These are phyloP conservation scores for Pseudocercospora eumusae DNA, from an alignment of 2,329 filamentous ascomycete genomes.

Conservation along the genomic window DNA sequence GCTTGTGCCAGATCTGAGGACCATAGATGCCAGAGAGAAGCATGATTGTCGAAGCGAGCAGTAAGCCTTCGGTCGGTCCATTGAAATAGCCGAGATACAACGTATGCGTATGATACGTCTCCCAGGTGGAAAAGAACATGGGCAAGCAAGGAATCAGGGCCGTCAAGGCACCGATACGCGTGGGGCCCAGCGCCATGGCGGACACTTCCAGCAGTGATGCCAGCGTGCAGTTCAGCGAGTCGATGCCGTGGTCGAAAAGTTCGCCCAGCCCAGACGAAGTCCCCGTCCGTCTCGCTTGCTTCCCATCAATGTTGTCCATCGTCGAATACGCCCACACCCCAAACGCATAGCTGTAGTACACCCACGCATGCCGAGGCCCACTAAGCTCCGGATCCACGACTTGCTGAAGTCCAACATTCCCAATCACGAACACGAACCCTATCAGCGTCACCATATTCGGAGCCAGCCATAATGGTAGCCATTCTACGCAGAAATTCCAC, in stretches of 20 bases:
- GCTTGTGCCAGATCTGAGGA: slow-evolving; percentile 80
- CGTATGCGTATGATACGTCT: slow-evolving; percentile 98
- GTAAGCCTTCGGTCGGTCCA: slow-evolving; percentile 90
- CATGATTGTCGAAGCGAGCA: slow-evolving; percentile 87
- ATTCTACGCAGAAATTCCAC: slow-evolving; percentile 96
- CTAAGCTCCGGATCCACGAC: slow-evolving; percentile 86
- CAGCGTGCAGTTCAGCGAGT: slow-evolving; percentile 95
- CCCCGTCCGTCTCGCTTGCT: slow-evolving; percentile 91
- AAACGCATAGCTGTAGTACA: slow-evolving; percentile 94
- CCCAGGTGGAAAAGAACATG: slow-evolving; percentile 99
- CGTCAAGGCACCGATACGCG: slow-evolving; percentile 83
- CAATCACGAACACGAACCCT: slow-evolving; percentile 91
- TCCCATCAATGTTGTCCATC: slow-evolving; percentile 98
- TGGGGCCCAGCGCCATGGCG: slow-evolving; percentile 86
- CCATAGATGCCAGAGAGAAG: slow-evolving; percentile 83
- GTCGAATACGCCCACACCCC: slow-evolving; percentile 97
- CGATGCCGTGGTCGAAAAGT: slow-evolving; percentile 97
- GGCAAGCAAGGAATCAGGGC: slow-evolving; percentile 86
- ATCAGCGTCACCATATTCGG: slow-evolving; percentile 97
- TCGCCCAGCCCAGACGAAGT: slow-evolving; percentile 94
- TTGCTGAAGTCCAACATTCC: slow-evolving; percentile 73
- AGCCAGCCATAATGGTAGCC: slow-evolving; percentile 92
- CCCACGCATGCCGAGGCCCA: slow-evolving; percentile 73
- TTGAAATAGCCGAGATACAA: slow-evolving; percentile 96
- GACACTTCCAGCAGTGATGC: slow-evolving; percentile 88